A percentile compares a stretch with the other conserved stretches of the same genome.
Conservation (phyloP, 345 rosid species). For the Sisymbrium altissimum region DNA sequence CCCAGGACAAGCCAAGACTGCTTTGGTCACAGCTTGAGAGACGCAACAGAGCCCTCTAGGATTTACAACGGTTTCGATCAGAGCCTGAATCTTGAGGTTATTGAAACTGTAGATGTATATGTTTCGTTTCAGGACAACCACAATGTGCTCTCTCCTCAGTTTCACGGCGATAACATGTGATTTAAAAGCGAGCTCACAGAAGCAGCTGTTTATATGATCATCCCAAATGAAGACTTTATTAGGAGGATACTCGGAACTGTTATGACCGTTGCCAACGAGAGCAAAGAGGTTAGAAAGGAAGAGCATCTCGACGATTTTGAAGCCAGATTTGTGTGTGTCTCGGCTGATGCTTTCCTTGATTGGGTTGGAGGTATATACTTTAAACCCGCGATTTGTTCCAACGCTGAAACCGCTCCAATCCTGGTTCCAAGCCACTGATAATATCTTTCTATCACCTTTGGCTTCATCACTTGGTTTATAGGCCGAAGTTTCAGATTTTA, state of each 20-base stretch:
- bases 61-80: slow-evolving; percentile 61
- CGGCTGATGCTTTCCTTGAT: slow-evolving; percentile 60
- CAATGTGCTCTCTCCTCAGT: slow-evolving; percentile 59
- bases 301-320: slow-evolving; percentile 81
- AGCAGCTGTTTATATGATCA: slow-evolving; percentile 59
- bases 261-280: slow-evolving; percentile 57
- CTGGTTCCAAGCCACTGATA: slow-evolving; percentile 77
- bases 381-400: slow-evolving; percentile 64
- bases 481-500: slow-evolving; percentile 27
- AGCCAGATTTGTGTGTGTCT: slow-evolving; percentile 52
- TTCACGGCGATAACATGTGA: slow-evolving; percentile 68
- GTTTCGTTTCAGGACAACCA: slow-evolving; percentile 68
- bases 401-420: slow-evolving; percentile 74
- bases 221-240: slow-evolving; percentile 81
- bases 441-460: slow-evolving; percentile 39
- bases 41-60: slow-evolving; percentile 78
- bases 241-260: slow-evolving; percentile 56
- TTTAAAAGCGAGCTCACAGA: slow-evolving; percentile 64
- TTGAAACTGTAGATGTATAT: slow-evolving; percentile 59
- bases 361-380: slow-evolving; percentile 64
- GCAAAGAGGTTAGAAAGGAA: slow-evolving; percentile 74
- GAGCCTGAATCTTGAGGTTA: slow-evolving; percentile 57
- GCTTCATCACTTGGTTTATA: slow-evolving; percentile 27
- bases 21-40: slow-evolving; percentile 54
- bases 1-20: slow-evolving; percentile 81